Evolutionary conservation across 495 filamentous ascomycete genomes (phyloP).

Genomic region (Penicillium subrubescens): DNA sequence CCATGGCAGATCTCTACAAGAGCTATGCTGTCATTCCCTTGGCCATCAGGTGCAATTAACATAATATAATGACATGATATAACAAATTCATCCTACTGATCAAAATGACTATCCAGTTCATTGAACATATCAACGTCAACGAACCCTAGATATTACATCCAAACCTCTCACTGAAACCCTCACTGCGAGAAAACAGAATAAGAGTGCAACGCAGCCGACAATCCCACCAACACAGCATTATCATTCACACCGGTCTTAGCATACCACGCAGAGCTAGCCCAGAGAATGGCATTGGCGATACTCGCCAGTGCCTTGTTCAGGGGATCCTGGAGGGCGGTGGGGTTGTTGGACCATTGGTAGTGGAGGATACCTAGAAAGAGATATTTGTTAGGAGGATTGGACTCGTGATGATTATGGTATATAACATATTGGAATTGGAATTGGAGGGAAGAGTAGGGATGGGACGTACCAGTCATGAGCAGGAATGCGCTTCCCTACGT

Average conservation of each 20-base stretch:
- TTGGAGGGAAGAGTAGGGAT: too few relatives aligned
- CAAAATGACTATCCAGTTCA: neutral
- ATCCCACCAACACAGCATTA: slow-evolving; percentile 23
- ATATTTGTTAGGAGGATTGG: neutral
- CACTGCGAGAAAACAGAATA: slow-evolving; percentile 23
- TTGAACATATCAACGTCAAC: neutral
- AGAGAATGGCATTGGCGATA: slow-evolving; percentile 31
- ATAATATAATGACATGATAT: neutral
- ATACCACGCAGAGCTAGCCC: slow-evolving; percentile 36
- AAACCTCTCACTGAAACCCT: too few relatives aligned
- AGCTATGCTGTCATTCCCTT: neutral
- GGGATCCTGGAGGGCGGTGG: slow-evolving; percentile 28
- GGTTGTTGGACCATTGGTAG: slow-evolving; percentile 34
- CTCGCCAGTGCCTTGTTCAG: slow-evolving; percentile 33
- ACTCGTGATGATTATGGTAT: too few relatives aligned
- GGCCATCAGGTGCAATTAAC: neutral
- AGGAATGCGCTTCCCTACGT: slow-evolving; percentile 34
- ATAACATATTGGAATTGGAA: too few relatives aligned
- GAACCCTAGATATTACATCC: neutral
- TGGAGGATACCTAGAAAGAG: slow-evolving; percentile 30
- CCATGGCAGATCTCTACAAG: neutral
- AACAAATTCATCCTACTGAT: neutral
- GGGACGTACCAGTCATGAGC: slow-evolving; percentile 27
- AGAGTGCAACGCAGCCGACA: slow-evolving; percentile 32
- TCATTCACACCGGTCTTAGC: slow-evolving; percentile 30